Conservation (phyloP, 208 protist species). For the Crithidia acanthocephali region DNA sequence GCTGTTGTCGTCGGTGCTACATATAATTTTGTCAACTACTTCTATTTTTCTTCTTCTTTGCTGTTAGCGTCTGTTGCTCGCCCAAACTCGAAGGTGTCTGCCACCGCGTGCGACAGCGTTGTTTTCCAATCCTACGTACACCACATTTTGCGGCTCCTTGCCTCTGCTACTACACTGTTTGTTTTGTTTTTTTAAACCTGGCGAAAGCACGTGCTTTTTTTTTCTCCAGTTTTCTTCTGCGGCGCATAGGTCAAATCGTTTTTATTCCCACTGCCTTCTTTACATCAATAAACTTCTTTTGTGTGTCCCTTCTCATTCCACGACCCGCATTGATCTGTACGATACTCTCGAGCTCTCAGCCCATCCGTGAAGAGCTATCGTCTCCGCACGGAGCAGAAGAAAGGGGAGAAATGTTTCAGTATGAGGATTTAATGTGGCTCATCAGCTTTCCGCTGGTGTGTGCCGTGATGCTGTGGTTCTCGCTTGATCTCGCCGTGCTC, state of each 20-base stretch:
- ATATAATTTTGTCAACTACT: background rate
- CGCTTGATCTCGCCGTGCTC: slow-evolving; percentile 72
- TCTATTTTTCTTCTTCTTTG: background rate
- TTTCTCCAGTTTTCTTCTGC: background rate
- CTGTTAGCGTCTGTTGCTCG: background rate
- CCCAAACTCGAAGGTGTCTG: no score
- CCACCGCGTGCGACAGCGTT: no score
- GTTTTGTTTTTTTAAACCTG: background rate
- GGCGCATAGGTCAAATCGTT: background rate
- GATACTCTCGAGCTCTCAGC: no score
- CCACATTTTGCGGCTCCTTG: background rate
- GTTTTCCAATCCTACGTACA: no score
- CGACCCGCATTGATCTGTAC: no score
- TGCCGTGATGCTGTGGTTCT: slow-evolving; percentile 53
- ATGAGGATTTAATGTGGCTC: slow-evolving; percentile 67
- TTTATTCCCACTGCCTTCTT: background rate
- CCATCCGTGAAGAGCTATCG: no score
- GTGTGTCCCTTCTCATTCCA: no score
- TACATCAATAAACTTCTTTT: background rate
- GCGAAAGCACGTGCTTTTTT: background rate
- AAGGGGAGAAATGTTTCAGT: slow-evolving; percentile 50
- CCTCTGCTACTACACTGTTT: background rate
- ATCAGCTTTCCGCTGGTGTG: slow-evolving; percentile 64
- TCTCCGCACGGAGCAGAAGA: background rate
- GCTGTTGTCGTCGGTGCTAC: background rate